Conservation (phyloP, 2,329 filamentous ascomycete genomes). For the Colletotrichum costaricense region DNA sequence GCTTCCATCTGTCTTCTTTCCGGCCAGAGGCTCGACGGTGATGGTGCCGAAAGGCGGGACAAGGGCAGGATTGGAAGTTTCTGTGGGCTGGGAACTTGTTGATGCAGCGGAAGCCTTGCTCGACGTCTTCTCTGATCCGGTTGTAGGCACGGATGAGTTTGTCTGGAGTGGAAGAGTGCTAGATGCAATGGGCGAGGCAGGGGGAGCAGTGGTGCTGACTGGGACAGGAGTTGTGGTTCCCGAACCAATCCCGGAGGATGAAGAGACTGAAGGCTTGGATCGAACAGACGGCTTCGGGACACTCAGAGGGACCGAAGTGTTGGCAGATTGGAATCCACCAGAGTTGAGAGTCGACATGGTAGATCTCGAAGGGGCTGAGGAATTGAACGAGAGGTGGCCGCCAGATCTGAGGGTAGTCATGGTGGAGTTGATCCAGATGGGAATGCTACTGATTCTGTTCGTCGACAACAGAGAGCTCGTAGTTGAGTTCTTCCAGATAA, state of each 20-base stretch:
- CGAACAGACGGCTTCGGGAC: background rate
- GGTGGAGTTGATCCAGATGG: background rate
- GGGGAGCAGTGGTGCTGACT: no score
- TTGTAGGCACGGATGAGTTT: background rate
- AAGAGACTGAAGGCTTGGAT: background rate
- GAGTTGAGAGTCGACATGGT: background rate
- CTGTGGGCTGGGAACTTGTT: background rate
- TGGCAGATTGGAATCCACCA: background rate
- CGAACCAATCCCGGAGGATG: background rate
- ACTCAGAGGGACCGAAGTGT: background rate
- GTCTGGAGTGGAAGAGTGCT: slow-evolving; percentile 17
- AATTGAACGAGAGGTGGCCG: background rate
- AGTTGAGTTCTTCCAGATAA: background rate
- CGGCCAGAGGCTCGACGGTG: slow-evolving; percentile 16
- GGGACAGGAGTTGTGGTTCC: no score
- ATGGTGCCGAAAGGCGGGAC: slow-evolving; percentile 8
- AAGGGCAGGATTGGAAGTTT: background rate
- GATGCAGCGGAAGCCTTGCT: background rate
- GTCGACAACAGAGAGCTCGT: background rate
- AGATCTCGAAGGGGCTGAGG: background rate
- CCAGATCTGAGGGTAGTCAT: background rate
- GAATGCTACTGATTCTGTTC: background rate
- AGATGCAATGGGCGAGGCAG: slow-evolving; percentile 10
- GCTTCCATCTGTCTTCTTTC: slow-evolving; percentile 7
- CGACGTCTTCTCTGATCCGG: background rate